Conservation (phyloP, 352 stramenopile genomes). For the Pythium aquatile region DNA sequence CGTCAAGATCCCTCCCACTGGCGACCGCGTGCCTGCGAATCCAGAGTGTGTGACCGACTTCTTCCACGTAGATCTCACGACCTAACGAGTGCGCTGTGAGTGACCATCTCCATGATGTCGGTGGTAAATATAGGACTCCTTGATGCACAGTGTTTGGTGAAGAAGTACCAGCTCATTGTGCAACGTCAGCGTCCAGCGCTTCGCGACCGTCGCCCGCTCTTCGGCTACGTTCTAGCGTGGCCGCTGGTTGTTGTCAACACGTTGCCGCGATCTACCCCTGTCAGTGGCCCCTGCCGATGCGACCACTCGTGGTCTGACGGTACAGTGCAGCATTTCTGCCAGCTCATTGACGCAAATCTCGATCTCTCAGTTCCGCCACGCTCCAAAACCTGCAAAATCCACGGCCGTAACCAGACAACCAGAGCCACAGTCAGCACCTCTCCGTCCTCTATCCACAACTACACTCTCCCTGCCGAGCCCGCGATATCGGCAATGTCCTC, state of each 20-base stretch:
- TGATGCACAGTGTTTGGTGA: background rate
- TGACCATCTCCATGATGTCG: background rate
- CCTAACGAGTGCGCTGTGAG: background rate
- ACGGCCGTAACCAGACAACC: background rate
- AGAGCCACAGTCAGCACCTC: background rate
- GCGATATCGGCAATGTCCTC: background rate
- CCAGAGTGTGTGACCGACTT: slow-evolving; percentile 46
- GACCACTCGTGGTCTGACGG: slow-evolving; percentile 67
- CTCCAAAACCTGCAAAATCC: background rate
- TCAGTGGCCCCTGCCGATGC: slow-evolving; percentile 38
- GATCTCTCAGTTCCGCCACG: background rate
- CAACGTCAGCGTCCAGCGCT: background rate
- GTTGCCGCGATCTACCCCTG: background rate
- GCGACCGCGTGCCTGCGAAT: slow-evolving; percentile 48
- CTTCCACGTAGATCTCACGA: slow-evolving; percentile 26
- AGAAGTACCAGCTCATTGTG: background rate
- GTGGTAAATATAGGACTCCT: slow-evolving; percentile 25
- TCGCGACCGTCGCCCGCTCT: no score
- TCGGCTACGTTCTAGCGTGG: background rate
- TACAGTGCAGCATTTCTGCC: slow-evolving; percentile 64
- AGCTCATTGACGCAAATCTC: slow-evolving; percentile 39
- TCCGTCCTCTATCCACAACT: background rate
- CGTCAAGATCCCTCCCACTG: slow-evolving; percentile 56
- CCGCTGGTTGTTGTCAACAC: background rate
- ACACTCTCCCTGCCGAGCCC: background rate